A percentile compares a stretch with the other conserved stretches of the same genome.
phyloP scores from a whole-genome alignment of 1,284 basidiomycete species.

The Vanrija humicola region DNA sequence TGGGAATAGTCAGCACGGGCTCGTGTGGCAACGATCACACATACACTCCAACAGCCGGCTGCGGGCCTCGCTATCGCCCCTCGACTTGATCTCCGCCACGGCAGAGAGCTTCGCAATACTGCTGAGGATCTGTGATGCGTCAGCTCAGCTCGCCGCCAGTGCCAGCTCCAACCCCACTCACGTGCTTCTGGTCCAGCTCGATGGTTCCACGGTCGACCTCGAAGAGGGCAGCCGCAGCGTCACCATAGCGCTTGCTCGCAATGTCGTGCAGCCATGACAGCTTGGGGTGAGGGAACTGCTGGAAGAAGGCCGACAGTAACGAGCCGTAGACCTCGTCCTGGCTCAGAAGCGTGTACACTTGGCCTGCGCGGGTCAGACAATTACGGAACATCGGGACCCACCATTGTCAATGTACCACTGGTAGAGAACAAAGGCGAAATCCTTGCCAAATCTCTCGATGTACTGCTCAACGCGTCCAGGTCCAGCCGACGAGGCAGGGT shows the following conservation, averaged over 20 bases:
- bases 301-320: conserved; percentile 74
- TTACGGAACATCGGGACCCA: conserved; percentile 17
- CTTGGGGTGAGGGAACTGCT: conserved; percentile 58
- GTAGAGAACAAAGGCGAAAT: conserved; percentile 84
- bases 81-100: conserved; percentile 63
- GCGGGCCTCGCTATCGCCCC: conserved; percentile 24
- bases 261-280: conserved; percentile 91
- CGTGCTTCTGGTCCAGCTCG: conserved; percentile 68
- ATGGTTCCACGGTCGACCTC: conserved; percentile 58
- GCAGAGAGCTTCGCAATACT: conserved; percentile 86
- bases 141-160: background rate
- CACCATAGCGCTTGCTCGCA: conserved; percentile 62
- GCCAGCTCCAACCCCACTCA: conserved; percentile 45
- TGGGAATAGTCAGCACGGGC: conserved; percentile 7
- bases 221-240: conserved; percentile 64
- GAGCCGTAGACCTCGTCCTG: conserved; percentile 61
- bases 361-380: conserved; percentile 53
- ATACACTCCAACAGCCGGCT: background rate
- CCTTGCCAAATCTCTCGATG: conserved; percentile 72
- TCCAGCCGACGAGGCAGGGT: conserved; percentile 28
- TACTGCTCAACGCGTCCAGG: conserved; percentile 56
- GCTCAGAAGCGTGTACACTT: conserved; percentile 68
- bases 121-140: conserved; percentile 65
- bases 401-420: conserved; percentile 59
- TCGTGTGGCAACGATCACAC: background rate